Conservation (phyloP, 768 basidiomycete genomes). For the Wakefieldia striispora region DNA sequence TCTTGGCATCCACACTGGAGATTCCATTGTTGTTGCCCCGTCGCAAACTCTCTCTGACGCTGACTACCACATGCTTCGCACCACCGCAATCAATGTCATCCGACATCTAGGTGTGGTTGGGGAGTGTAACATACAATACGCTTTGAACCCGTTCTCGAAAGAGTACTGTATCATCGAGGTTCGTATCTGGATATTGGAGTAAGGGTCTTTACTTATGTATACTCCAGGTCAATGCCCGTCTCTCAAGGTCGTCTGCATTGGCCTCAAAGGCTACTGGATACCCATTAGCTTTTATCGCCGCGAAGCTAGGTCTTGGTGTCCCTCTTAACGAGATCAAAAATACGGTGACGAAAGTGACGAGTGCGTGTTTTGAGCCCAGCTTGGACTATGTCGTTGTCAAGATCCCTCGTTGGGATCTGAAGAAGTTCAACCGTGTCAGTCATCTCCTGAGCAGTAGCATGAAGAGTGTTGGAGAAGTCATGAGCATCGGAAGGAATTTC, state of each 20-base stretch:
- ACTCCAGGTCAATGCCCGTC: slow-evolving; percentile 84
- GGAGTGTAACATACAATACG: slow-evolving; percentile 99
- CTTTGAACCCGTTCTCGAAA: slow-evolving; percentile 89
- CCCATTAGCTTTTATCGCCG: slow-evolving; percentile 96
- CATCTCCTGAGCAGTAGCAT: slow-evolving; percentile 89
- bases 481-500: slow-evolving; percentile 98
- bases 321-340: slow-evolving; percentile 98
- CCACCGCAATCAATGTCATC: slow-evolving; percentile 97
- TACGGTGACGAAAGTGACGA: slow-evolving; percentile 93
- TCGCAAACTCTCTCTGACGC: slow-evolving; percentile 98
- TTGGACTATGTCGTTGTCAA: slow-evolving; percentile 98
- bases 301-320: slow-evolving; percentile 95
- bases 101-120: slow-evolving; percentile 98
- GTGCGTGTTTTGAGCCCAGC: slow-evolving; percentile 96
- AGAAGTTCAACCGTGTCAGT: slow-evolving; percentile 96
- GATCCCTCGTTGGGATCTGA: slow-evolving; percentile 98
- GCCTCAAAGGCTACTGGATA: slow-evolving; percentile 99
- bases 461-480: slow-evolving; percentile 99
- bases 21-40: slow-evolving; percentile 97
- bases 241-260: slow-evolving; percentile 95
- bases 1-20: slow-evolving; percentile 96
- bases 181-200: slow-evolving; percentile 11
- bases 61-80: slow-evolving; percentile 99
- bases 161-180: slow-evolving; percentile 99
- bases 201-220: slow-evolving; percentile 3